Conservation (phyloP, 192 early-diverging fungal genomes). For the Linnemannia schmuckeri region DNA sequence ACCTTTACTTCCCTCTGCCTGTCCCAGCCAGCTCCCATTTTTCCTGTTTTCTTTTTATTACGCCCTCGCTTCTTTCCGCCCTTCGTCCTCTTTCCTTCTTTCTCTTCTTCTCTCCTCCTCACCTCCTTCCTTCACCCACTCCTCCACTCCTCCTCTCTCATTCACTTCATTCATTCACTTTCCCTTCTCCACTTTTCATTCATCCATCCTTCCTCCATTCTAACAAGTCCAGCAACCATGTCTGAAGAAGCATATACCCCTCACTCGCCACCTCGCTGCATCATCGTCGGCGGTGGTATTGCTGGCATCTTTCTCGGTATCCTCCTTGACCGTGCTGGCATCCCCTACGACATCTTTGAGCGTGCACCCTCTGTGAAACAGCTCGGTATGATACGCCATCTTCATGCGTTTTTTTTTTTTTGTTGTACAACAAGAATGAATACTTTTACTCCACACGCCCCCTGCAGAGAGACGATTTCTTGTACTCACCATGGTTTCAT, state of each 20-base stretch:
- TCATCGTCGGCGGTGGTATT: conserved; percentile 28
- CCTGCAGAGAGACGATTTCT: neutral
- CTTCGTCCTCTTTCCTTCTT: neutral
- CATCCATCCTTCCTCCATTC: neutral
- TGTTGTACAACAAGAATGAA: too few relatives aligned
- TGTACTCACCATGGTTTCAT: neutral
- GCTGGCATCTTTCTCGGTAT: conserved; percentile 21
- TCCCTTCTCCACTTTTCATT: neutral
- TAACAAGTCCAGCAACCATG: neutral
- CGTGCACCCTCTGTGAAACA: conserved; percentile 9
- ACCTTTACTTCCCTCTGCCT: neutral
- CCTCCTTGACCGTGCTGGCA: conserved; percentile 19
- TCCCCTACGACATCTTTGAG: conserved; percentile 34
- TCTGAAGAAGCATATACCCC: neutral
- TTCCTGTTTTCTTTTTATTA: neutral
- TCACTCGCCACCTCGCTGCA: conserved; percentile 4
- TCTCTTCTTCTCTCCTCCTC: neutral
- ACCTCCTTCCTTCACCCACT: neutral
- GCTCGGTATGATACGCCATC: conserved; percentile 4
- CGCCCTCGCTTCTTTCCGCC: neutral
- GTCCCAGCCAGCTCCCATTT: neutral
- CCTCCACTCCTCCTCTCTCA: neutral
- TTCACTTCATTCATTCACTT: neutral
- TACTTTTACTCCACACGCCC: too few relatives aligned
- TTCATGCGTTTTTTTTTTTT: too few relatives aligned